Evolutionary conservation across 108 stramenopile species (phyloP), one percentile per base, ranked within the genome.

Genomic region (Fragilaria crotonensis): DNA sequence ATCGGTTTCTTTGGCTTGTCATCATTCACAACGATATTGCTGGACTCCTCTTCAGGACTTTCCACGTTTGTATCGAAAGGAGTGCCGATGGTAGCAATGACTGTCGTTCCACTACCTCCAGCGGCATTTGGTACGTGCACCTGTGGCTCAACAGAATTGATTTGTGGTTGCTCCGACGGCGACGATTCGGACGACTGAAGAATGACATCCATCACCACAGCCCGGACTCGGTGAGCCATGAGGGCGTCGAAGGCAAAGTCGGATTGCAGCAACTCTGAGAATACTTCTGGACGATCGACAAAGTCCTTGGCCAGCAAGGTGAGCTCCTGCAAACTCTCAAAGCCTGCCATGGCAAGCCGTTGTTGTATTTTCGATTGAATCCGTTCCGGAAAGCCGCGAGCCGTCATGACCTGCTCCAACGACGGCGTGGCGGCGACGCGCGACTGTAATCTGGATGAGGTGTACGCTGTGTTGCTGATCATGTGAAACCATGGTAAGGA

Each of bases 161-260:
- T 14, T 7, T 41, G 36, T 11, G 11, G 7, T 62, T 60, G 29
- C 33, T 11, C 19, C 5, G 33, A 18, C n/a, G n/a, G n/a, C n/a
- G n/a, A n/a, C n/a, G n/a, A n/a, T n/a, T n/a, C n/a, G n/a, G n/a
- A n/a, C n/a, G n/a, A n/a, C n/a, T n/a, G n/a, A n/a, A n/a, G n/a
- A 14, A 68, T 33, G 0, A 60, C 59, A 5, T 47, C 19, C 73
- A 79, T 75, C 14, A 54, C 71, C 22, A 67, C 49, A 7, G 78
- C 70, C 33, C 78, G 33, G 1, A 54, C 52, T 59, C 71, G 70
- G 63, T 79, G 73, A 3, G 75, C 73, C 46, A 67, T 52, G 14
- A 80, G 54, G 2, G 65, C 62, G 18, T 70, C 70, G 25, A 80
- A 67, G 1, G 29, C 57, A 73, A 80, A 80, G 36, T 76, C 75